Conservation (phyloP, 129 eudicot species). For the Flaveria robusta region DNA sequence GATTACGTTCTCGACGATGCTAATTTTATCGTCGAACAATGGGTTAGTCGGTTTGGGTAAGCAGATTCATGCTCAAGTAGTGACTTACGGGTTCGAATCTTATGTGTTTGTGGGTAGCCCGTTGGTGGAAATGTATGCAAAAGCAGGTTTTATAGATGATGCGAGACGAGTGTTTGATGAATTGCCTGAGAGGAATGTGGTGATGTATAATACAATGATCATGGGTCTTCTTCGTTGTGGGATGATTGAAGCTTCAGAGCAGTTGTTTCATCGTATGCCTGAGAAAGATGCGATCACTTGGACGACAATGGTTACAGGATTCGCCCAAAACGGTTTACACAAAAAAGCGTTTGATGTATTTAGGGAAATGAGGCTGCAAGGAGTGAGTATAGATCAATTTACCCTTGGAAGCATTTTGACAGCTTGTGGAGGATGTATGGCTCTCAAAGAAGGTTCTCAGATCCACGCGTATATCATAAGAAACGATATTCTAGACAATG, state of each 20-base stretch:
- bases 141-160: constrained; percentile 55
- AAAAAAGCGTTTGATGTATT: constrained; percentile 57
- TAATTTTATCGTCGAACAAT: constrained; percentile 51
- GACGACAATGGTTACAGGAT: constrained; percentile 92
- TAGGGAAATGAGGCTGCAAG: constrained; percentile 59
- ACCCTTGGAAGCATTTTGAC: constrained; percentile 89
- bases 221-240: constrained; percentile 76
- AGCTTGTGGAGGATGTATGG: constrained; percentile 71
- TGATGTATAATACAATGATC: constrained; percentile 77
- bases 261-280: constrained; percentile 54
- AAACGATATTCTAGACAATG: constrained; percentile 51
- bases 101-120: constrained; percentile 87
- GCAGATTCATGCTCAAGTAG: constrained; percentile 73
- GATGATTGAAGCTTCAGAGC: constrained; percentile 60
- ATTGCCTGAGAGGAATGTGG: constrained; percentile 75
- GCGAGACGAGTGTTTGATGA: constrained; percentile 63
- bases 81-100: constrained; percentile 62
- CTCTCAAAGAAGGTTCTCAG: constrained; percentile 70
- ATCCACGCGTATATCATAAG: constrained; percentile 63
- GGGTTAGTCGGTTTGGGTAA: constrained; percentile 60
- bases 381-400: constrained; percentile 66
- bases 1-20: constrained; percentile 79
- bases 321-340: constrained; percentile 62
- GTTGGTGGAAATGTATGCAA: constrained; percentile 83
- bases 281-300: constrained; percentile 86